Evolutionary conservation across 2,329 filamentous ascomycete species (phyloP).

Genomic region (Penicillium paneum): DNA sequence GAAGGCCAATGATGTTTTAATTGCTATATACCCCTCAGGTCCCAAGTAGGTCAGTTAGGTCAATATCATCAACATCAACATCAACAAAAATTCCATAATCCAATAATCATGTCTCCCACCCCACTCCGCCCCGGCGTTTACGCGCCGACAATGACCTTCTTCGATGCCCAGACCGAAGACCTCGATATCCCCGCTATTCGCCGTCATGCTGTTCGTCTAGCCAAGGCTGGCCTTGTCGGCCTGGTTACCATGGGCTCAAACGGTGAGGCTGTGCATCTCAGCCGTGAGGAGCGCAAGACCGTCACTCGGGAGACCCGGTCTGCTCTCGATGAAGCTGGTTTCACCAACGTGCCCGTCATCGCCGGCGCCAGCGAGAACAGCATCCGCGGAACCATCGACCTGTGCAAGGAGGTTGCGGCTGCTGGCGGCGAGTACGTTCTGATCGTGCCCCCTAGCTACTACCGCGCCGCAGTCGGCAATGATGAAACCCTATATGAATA

Average conservation of each 20-base stretch:
- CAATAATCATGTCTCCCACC: slow-evolving; percentile 39
- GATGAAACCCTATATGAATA: slow-evolving; percentile 71
- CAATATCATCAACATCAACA: neutral
- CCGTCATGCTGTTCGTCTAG: slow-evolving; percentile 74
- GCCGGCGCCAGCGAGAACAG: slow-evolving; percentile 78
- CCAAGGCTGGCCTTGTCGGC: slow-evolving; percentile 72
- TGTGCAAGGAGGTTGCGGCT: slow-evolving; percentile 63
- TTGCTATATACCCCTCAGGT: neutral
- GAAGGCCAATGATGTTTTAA: neutral
- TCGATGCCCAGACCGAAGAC: slow-evolving; percentile 77
- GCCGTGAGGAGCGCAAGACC: slow-evolving; percentile 69
- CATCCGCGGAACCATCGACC: slow-evolving; percentile 73
- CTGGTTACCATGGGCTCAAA: slow-evolving; percentile 88
- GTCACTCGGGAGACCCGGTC: slow-evolving; percentile 76
- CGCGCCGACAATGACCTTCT: slow-evolving; percentile 87
- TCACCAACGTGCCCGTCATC: slow-evolving; percentile 71
- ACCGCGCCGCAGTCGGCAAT: slow-evolving; percentile 67
- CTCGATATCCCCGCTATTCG: slow-evolving; percentile 77
- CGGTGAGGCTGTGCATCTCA: slow-evolving; percentile 83
- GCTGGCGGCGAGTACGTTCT: slow-evolving; percentile 78
- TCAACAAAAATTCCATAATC: no score
- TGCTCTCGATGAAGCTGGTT: slow-evolving; percentile 77
- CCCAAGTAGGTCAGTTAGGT: neutral
- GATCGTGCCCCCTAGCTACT: slow-evolving; percentile 78
- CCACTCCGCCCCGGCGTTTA: slow-evolving; percentile 79